Evolutionary conservation across 140 eudicot species (phyloP).

Genomic region (Bidens hawaiensis): DNA sequence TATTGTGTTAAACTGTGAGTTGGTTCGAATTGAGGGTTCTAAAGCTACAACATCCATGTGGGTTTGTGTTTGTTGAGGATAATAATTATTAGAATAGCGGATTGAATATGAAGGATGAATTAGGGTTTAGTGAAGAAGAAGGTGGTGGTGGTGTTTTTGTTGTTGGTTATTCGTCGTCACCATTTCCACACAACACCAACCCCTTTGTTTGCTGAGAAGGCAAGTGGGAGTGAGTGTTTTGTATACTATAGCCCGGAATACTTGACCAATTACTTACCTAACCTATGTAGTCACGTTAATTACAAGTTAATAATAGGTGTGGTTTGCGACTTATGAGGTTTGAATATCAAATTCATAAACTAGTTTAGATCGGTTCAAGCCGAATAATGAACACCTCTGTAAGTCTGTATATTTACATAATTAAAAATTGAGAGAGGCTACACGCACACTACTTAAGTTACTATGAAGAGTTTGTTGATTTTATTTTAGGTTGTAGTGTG

Average conservation of each 20-base stretch:
- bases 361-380: too few relatives aligned
- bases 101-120: slow-evolving; percentile 1
- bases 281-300: not conserved
- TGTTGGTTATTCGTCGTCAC: slow-evolving; percentile 17
- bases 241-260: not conserved
- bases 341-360: too few relatives aligned
- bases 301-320: too few relatives aligned
- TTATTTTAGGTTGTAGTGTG: too few relatives aligned
- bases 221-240: slow-evolving; percentile 20
- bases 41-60: slow-evolving; percentile 34
- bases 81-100: not conserved
- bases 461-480: too few relatives aligned
- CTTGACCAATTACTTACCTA: not conserved
- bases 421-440: too few relatives aligned
- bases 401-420: too few relatives aligned
- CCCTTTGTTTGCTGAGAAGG: not conserved
- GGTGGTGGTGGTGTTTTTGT: slow-evolving; percentile 19
- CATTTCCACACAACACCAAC: slow-evolving; percentile 31
- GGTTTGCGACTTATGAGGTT: too few relatives aligned
- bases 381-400: too few relatives aligned
- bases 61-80: slow-evolving; percentile 14
- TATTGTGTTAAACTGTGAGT: too few relatives aligned
- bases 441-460: too few relatives aligned
- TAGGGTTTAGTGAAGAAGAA: slow-evolving; percentile 15
- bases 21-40: slow-evolving; percentile 22